Conservation (phyloP, 2,329 filamentous ascomycete species). For the Leptographium radiaticola region DNA sequence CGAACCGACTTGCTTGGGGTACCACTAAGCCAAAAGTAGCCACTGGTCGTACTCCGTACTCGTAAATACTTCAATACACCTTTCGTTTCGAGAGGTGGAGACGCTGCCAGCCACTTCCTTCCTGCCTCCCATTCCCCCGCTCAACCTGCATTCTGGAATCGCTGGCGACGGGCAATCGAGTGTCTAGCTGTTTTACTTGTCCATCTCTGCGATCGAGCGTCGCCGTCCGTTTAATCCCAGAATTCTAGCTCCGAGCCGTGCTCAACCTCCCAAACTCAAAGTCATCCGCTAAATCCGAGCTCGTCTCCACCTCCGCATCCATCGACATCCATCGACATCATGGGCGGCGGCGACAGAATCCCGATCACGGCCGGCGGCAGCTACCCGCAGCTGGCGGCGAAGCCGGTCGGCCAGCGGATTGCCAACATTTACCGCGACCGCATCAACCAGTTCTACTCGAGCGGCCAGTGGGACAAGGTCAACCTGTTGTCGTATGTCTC, state of each 20-base stretch:
- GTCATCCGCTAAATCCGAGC: not conserved
- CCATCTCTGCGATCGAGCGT: too few species aligned
- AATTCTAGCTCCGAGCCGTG: too few species aligned
- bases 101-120: not conserved
- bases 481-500: slow-evolving; percentile 14
- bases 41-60: too few species aligned
- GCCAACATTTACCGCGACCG: slow-evolving; percentile 12
- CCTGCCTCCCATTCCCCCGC: not conserved
- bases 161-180: too few species aligned
- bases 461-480: slow-evolving; percentile 14
- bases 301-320: not conserved
- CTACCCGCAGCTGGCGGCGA: slow-evolving; percentile 13
- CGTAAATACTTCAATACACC: too few species aligned
- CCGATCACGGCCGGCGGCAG: slow-evolving; percentile 5
- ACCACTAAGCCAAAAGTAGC: not conserved
- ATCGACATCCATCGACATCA: slow-evolving; percentile 3
- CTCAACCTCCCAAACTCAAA: too few species aligned
- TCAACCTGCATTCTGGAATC: too few species aligned
- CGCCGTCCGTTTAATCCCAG: too few species aligned
- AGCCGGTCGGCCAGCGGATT: slow-evolving; percentile 15
- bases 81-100: too few species aligned
- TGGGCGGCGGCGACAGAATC: slow-evolving; percentile 13
- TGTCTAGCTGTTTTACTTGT: too few species aligned
- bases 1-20: not conserved
- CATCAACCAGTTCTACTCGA: slow-evolving; percentile 13